Conservation (phyloP, 1,284 basidiomycete genomes). For the Xerocomus cyaneibrunnescens region DNA sequence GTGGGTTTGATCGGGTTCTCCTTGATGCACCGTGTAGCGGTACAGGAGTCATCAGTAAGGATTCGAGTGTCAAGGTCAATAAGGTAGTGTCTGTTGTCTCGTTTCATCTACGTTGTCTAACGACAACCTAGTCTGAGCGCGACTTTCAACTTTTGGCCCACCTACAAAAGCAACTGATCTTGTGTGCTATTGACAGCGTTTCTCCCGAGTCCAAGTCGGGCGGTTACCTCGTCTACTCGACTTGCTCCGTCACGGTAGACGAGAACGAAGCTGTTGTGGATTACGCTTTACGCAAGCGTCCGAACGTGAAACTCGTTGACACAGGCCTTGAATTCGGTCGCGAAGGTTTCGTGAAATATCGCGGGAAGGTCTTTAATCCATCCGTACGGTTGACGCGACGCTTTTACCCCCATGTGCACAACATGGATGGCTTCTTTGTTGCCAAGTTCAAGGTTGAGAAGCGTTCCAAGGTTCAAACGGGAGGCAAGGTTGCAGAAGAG, state of each 20-base stretch:
- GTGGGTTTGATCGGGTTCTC: slow-evolving; percentile 95
- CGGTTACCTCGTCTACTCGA: slow-evolving; percentile 96
- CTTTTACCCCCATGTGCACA: slow-evolving; percentile 89
- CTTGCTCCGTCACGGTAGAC: slow-evolving; percentile 97
- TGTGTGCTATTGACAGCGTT: slow-evolving; percentile 97
- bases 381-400: slow-evolving; percentile 82
- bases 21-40: slow-evolving; percentile 98
- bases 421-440: slow-evolving; percentile 99
- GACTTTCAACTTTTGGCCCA: slow-evolving; percentile 96
- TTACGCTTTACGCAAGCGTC: slow-evolving; percentile 96
- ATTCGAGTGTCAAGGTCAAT: slow-evolving; percentile 96
- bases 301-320: slow-evolving; percentile 93
- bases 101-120: background rate
- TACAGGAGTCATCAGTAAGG: slow-evolving; percentile 98
- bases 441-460: slow-evolving; percentile 96
- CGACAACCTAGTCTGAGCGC: slow-evolving; percentile 70
- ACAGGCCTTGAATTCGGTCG: slow-evolving; percentile 93
- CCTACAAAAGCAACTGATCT: slow-evolving; percentile 96
- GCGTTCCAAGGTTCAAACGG: slow-evolving; percentile 55
- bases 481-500: slow-evolving; percentile 38
- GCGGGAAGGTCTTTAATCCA: slow-evolving; percentile 86
- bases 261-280: slow-evolving; percentile 99
- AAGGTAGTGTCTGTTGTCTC: slow-evolving; percentile 59
- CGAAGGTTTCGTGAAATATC: slow-evolving; percentile 88
- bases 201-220: slow-evolving; percentile 88